phyloP scores from a whole-genome alignment of 129 eudicot genomes.

The Flaveria bidentis region DNA sequence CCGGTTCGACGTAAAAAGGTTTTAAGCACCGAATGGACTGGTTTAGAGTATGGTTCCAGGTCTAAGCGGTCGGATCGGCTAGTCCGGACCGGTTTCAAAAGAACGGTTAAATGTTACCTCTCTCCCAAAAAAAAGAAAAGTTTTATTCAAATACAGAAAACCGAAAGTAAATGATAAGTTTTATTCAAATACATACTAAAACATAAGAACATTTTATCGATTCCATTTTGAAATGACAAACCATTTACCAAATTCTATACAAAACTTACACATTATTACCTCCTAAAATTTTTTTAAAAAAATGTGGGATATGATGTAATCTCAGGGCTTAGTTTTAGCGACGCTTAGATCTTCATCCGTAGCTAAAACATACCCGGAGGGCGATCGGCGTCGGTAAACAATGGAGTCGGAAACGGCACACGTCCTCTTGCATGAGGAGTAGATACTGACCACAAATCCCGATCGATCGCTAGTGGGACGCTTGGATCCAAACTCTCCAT shows the following conservation, averaged over 20 bases:
- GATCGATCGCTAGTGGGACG: constrained; percentile 2
- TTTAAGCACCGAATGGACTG: too few relatives aligned
- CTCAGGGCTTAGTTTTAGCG: constrained; percentile 25
- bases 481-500: constrained; percentile 38
- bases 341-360: not conserved
- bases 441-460: constrained; percentile 31
- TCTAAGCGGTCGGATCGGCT: too few relatives aligned
- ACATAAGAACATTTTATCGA: not conserved
- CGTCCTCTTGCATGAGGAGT: constrained; percentile 35
- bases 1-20: too few relatives aligned
- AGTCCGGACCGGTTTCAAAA: too few relatives aligned
- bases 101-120: too few relatives aligned
- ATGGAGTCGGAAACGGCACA: constrained; percentile 40
- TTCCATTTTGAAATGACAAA: not conserved
- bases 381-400: constrained; percentile 27
- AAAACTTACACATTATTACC: not conserved
- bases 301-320: not conserved
- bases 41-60: too few relatives aligned
- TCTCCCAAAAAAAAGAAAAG: too few relatives aligned
- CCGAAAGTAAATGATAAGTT: not conserved
- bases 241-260: constrained; percentile 15
- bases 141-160: too few relatives aligned
- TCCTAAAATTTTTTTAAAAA: not conserved
- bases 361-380: constrained; percentile 10
- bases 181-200: constrained; percentile 16